These are phyloP conservation scores for Cynara cardunculus DNA, from an alignment of 129 eudicot species.

Conservation along the genomic window DNA sequence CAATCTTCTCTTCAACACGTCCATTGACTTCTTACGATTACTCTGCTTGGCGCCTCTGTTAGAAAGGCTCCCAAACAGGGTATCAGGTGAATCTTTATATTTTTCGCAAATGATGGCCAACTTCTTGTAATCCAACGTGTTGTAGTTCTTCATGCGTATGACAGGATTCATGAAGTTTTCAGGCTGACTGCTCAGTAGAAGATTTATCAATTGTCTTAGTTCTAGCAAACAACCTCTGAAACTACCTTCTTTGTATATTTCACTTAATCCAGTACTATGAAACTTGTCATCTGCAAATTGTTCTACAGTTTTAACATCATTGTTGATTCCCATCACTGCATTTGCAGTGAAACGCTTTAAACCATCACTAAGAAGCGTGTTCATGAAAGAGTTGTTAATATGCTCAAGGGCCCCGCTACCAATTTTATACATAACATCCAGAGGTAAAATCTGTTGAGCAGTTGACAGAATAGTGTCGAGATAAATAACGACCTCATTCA, in stretches of 20 bases:
- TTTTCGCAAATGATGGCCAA: constrained; percentile 73
- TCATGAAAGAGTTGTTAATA: constrained; percentile 62
- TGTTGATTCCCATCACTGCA: constrained; percentile 67
- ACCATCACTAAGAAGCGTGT: constrained; percentile 69
- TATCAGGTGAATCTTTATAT: constrained; percentile 83
- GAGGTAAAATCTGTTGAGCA: constrained; percentile 83
- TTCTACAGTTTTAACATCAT: constrained; percentile 66
- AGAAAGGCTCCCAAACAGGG: constrained; percentile 87
- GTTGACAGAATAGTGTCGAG: constrained; percentile 75
- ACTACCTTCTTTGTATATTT: constrained; percentile 73
- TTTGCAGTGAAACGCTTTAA: constrained; percentile 75
- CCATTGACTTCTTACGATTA: constrained; percentile 83
- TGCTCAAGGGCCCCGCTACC: constrained; percentile 93
- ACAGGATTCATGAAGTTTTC: constrained; percentile 96
- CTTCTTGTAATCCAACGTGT: constrained; percentile 68
- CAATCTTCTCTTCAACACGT: constrained; percentile 61
- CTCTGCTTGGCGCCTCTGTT: constrained; percentile 71
- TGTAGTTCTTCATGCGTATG: constrained; percentile 73
- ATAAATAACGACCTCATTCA: constrained; percentile 65
- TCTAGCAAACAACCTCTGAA: constrained; percentile 69
- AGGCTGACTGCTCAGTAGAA: constrained; percentile 84
- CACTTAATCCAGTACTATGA: constrained; percentile 70
- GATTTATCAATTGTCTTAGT: constrained; percentile 74
- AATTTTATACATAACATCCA: constrained; percentile 78
- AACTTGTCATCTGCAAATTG: constrained; percentile 81